Conservation (phyloP, 2,329 filamentous ascomycete species). For the Epicoccum sorghinum region DNA sequence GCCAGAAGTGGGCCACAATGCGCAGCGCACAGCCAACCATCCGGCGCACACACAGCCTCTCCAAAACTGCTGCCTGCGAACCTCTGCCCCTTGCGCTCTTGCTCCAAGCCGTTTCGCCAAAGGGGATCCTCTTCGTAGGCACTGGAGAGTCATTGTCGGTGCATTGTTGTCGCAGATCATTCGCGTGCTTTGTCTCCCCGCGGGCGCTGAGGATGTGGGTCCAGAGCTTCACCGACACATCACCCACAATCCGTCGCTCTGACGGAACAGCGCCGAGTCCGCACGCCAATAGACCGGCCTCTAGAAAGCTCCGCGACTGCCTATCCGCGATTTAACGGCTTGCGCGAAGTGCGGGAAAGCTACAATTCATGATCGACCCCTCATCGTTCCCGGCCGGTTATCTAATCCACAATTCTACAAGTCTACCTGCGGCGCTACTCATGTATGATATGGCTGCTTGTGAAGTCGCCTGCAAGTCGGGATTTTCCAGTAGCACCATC, state of each 20-base stretch:
- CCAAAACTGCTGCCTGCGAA: slow-evolving; percentile 34
- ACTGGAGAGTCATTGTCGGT: slow-evolving; percentile 11
- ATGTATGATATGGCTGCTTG: slow-evolving; percentile 33
- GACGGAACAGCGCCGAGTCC: slow-evolving; percentile 26
- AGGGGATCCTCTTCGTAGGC: slow-evolving; percentile 14
- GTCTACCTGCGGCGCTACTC: slow-evolving; percentile 39
- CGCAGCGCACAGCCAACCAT: slow-evolving; percentile 38
- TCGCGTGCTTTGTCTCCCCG: slow-evolving; percentile 38
- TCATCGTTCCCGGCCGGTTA: slow-evolving; percentile 35
- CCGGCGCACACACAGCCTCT: slow-evolving; percentile 31
- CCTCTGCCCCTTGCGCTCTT: slow-evolving; percentile 20
- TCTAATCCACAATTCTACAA: slow-evolving; percentile 31
- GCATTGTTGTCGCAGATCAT: slow-evolving; percentile 22
- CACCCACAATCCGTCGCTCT: slow-evolving; percentile 32
- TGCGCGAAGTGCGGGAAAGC: slow-evolving; percentile 39
- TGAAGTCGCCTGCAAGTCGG: slow-evolving; percentile 39
- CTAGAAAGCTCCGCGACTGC: slow-evolving; percentile 27
- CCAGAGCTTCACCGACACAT: slow-evolving; percentile 42
- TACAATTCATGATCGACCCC: slow-evolving; percentile 33
- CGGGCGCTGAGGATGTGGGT: slow-evolving; percentile 23
- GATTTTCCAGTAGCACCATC: slow-evolving; percentile 8
- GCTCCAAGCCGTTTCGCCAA: slow-evolving; percentile 8
- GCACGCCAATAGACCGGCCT: slow-evolving; percentile 23
- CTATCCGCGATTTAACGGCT: slow-evolving; percentile 22
- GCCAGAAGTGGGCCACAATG: slow-evolving; percentile 23